Conservation (phyloP, 2,329 filamentous ascomycete genomes). For the Aspergillus fumigatus region DNA sequence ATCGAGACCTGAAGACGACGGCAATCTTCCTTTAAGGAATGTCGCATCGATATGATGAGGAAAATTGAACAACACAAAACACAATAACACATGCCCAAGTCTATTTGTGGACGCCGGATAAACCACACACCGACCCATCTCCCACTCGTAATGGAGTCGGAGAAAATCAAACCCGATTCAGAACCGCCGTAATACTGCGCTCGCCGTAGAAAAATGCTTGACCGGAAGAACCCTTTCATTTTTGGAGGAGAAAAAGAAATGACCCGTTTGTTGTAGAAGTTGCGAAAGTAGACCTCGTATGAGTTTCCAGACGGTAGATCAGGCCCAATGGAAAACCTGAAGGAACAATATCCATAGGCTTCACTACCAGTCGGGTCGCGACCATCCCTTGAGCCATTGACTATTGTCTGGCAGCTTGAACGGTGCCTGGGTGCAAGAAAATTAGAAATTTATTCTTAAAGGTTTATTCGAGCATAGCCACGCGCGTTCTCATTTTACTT, state of each 20-base stretch:
- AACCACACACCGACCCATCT: slow-evolving; percentile 34
- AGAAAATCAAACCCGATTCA: slow-evolving; percentile 22
- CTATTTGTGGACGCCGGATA: slow-evolving; percentile 40
- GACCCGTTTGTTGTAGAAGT: not conserved
- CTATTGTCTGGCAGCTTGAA: slow-evolving; percentile 53
- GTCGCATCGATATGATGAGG: slow-evolving; percentile 18
- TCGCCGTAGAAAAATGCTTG: slow-evolving; percentile 27
- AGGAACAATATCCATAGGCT: slow-evolving; percentile 66
- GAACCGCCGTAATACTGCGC: slow-evolving; percentile 28
- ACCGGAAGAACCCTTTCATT: slow-evolving; percentile 13
- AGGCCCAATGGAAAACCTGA: slow-evolving; percentile 36
- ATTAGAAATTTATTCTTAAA: not conserved
- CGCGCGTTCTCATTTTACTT: slow-evolving; percentile 14
- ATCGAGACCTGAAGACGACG: slow-evolving; percentile 16
- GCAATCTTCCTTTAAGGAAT: slow-evolving; percentile 21
- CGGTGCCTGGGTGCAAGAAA: slow-evolving; percentile 45
- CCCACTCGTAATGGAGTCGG: slow-evolving; percentile 28
- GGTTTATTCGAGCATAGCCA: not conserved
- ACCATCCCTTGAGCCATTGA: slow-evolving; percentile 40
- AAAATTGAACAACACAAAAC: slow-evolving; percentile 16
- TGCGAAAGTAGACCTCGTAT: slow-evolving; percentile 2
- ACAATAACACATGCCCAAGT: slow-evolving; percentile 36
- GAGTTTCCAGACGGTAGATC: not conserved
- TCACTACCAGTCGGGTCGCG: slow-evolving; percentile 65
- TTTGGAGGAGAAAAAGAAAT: slow-evolving; percentile 7